These are phyloP conservation scores for Yamadazyma membranifaciens DNA, from an alignment of 1,139 yeast genomes.

Conservation along the genomic window DNA sequence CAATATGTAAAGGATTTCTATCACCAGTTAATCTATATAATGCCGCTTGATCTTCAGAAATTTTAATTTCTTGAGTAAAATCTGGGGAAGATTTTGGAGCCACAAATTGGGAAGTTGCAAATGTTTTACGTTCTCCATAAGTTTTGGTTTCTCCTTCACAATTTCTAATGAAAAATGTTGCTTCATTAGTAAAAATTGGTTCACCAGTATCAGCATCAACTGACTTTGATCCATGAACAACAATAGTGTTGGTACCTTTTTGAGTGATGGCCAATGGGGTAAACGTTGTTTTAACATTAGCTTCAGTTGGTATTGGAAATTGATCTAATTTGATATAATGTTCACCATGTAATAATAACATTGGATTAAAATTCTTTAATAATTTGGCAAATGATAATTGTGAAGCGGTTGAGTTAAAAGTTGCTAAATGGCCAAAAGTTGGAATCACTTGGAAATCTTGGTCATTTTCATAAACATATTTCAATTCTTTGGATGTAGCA, in stretches of 20 bases:
- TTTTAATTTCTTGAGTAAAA: conserved; percentile 56
- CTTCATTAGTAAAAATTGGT: conserved; percentile 74
- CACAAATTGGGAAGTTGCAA: conserved; percentile 62
- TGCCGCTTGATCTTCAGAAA: conserved; percentile 80
- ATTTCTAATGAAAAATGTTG: conserved; percentile 83
- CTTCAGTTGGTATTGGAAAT: conserved; percentile 80
- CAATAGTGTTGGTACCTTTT: conserved; percentile 86
- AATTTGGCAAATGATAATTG: conserved; percentile 53
- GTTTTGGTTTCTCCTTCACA: conserved; percentile 63
- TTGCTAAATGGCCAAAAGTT: conserved; percentile 86
- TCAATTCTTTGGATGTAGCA: conserved; percentile 73
- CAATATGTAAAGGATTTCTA: conserved; percentile 92
- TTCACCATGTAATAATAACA: conserved; percentile 91
- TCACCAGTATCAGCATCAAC: conserved; percentile 70
- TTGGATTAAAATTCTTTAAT: conserved; percentile 83
- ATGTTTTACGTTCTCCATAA: conserved; percentile 48
- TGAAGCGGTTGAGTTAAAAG: conserved; percentile 51
- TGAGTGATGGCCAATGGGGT: conserved; percentile 74
- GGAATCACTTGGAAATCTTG: conserved; percentile 87
- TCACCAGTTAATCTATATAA: conserved; percentile 91
- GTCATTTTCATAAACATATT: conserved; percentile 77
- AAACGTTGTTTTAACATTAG: conserved; percentile 57
- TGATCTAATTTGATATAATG: conserved; percentile 80
- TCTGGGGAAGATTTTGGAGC: conserved; percentile 73
- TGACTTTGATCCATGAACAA: conserved; percentile 73